These are phyloP conservation scores for Magnusiomyces sp. DNA, from an alignment of 1,139 yeast species.

Conservation along the genomic window DNA sequence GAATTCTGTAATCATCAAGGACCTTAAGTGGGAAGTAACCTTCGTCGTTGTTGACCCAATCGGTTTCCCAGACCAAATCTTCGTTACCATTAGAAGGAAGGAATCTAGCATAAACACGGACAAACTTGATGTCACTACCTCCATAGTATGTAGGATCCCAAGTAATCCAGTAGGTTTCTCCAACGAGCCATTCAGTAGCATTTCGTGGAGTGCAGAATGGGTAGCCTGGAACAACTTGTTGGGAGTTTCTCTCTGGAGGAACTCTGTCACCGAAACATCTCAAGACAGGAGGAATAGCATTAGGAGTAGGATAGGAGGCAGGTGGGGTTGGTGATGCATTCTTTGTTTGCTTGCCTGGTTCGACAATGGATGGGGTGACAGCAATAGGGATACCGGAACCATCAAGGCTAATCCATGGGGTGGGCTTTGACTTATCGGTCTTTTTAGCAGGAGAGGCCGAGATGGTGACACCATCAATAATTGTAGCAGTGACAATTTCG, in stretches of 20 bases:
- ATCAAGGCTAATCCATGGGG: slow-evolving; percentile 36
- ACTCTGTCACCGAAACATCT: slow-evolving; percentile 36
- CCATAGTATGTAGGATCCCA: slow-evolving; percentile 40
- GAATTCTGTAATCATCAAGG: slow-evolving; percentile 25
- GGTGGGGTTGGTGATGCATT: slow-evolving; percentile 35
- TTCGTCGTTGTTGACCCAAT: slow-evolving; percentile 30
- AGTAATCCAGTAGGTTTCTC: slow-evolving; percentile 39
- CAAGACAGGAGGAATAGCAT: slow-evolving; percentile 35
- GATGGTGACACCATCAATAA: slow-evolving; percentile 35
- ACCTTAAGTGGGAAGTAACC: slow-evolving; percentile 35
- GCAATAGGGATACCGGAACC: slow-evolving; percentile 34
- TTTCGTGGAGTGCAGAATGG: slow-evolving; percentile 36
- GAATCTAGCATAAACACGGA: slow-evolving; percentile 28
- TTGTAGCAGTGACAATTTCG: slow-evolving; percentile 34
- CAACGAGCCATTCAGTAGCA: slow-evolving; percentile 37
- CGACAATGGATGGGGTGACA: slow-evolving; percentile 32
- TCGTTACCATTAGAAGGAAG: slow-evolving; percentile 30
- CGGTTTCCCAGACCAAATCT: slow-evolving; percentile 29
- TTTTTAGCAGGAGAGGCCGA: slow-evolving; percentile 33
- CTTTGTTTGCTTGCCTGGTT: slow-evolving; percentile 25
- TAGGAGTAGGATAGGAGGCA: slow-evolving; percentile 27
- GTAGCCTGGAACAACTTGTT: slow-evolving; percentile 22
- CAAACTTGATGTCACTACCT: slow-evolving; percentile 28
- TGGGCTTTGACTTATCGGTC: slow-evolving; percentile 20
- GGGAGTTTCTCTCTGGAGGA: slow-evolving; percentile 21